Conservation (phyloP, 225 moss, liverwort and hornwort genomes). For the Physcomitrellopsis africana region DNA sequence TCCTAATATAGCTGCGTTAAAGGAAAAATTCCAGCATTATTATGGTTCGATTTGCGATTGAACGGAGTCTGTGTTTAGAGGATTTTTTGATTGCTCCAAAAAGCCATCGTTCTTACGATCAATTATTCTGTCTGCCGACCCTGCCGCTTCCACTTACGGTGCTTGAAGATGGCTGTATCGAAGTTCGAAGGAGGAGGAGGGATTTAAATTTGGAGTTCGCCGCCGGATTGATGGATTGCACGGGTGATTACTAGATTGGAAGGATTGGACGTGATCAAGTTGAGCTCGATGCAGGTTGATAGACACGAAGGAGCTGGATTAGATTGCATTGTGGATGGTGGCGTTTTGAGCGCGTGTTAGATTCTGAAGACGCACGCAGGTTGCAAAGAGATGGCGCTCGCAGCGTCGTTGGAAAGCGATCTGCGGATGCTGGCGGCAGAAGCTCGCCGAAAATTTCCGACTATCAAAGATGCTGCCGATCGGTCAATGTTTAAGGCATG, state of each 20-base stretch:
- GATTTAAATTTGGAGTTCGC: conserved; percentile 12
- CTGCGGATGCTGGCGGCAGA: conserved; percentile 85
- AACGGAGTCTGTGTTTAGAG: too few species aligned
- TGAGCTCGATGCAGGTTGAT: neutral
- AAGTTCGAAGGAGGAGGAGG: neutral
- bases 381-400: conserved; percentile 77
- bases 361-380: conserved; percentile 22
- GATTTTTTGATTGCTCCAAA: too few species aligned
- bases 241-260: conserved; percentile 9
- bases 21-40: too few species aligned
- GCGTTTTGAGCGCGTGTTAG: conserved; percentile 17
- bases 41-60: too few species aligned
- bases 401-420: conserved; percentile 92
- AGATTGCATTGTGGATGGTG: conserved; percentile 28
- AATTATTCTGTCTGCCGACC: too few species aligned
- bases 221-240: neutral
- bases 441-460: conserved; percentile 91
- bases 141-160: too few species aligned
- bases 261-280: conserved; percentile 26
- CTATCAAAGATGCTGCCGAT: conserved; percentile 93
- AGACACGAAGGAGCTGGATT: conserved; percentile 12
- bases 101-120: too few species aligned
- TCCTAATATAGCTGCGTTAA: too few species aligned
- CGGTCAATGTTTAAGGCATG: conserved; percentile 83
- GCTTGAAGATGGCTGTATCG: too few species aligned